Conservation (phyloP, 805 yeast genomes). For the Clavispora vitiphila region DNA sequence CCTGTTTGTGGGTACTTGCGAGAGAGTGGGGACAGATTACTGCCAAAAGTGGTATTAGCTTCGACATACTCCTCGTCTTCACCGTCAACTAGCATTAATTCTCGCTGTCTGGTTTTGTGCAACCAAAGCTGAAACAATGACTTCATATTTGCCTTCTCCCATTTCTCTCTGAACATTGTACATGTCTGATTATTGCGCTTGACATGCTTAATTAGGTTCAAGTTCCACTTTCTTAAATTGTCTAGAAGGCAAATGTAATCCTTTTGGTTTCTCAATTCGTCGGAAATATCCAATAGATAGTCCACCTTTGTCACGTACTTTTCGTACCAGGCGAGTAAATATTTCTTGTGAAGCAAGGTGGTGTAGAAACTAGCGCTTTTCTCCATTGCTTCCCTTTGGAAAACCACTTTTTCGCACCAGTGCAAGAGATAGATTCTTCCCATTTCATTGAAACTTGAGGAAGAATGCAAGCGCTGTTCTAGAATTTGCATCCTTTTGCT, state of each 20-base stretch:
- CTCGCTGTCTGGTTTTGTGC: slow-evolving; percentile 18
- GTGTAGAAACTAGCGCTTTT: slow-evolving; percentile 4
- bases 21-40: slow-evolving; percentile 32
- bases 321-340: slow-evolving; percentile 31
- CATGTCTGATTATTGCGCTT: slow-evolving; percentile 33
- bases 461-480: slow-evolving; percentile 4
- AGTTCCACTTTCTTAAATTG: slow-evolving; percentile 30
- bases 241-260: slow-evolving; percentile 25
- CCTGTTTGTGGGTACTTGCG: slow-evolving; percentile 12
- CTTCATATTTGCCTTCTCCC: slow-evolving; percentile 23
- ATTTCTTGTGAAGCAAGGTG: slow-evolving; percentile 18
- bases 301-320: slow-evolving; percentile 19
- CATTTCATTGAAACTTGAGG: slow-evolving; percentile 5
- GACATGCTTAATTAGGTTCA: slow-evolving; percentile 28
- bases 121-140: slow-evolving; percentile 37
- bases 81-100: slow-evolving; percentile 1
- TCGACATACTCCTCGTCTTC: slow-evolving; percentile 10
- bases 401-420: slow-evolving; percentile 6
- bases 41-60: slow-evolving; percentile 18
- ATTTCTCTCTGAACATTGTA: slow-evolving; percentile 27
- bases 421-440: slow-evolving; percentile 6
- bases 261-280: slow-evolving; percentile 23
- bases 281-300: slow-evolving; percentile 25
- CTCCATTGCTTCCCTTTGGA: slow-evolving; percentile 1
- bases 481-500: slow-evolving; percentile 1